These are phyloP conservation scores for Colletotrichum lentis DNA, from an alignment of 2,329 filamentous ascomycete genomes.

Conservation along the genomic window DNA sequence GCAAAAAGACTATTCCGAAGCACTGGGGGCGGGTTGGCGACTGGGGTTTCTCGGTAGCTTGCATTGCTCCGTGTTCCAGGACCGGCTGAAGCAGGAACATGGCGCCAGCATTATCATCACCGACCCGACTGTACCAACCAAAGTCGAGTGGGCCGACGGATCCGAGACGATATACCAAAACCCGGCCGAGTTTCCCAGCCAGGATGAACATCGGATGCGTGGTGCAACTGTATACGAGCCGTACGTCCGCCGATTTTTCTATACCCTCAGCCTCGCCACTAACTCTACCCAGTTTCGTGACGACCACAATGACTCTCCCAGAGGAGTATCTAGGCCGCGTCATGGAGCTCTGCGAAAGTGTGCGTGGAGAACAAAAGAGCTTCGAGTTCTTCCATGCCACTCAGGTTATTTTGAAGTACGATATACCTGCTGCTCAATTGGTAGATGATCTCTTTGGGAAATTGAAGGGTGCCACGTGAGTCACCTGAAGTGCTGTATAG, in stretches of 20 bases:
- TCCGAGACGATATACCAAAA: constrained; percentile 82
- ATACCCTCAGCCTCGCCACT: not conserved
- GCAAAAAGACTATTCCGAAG: constrained; percentile 93
- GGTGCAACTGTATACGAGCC: constrained; percentile 60
- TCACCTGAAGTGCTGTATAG: constrained; percentile 8
- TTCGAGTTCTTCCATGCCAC: constrained; percentile 90
- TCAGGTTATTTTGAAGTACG: constrained; percentile 94
- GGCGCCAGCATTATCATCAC: constrained; percentile 96
- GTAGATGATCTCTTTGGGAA: constrained; percentile 98
- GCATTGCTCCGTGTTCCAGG: constrained; percentile 99
- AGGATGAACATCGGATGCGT: constrained; percentile 57
- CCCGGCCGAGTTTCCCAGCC: constrained; percentile 85
- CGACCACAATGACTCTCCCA: constrained; percentile 86
- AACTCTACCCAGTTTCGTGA: constrained; percentile 64
- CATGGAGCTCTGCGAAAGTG: constrained; percentile 92
- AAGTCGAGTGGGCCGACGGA: constrained; percentile 81
- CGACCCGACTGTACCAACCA: constrained; percentile 92
- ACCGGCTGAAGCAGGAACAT: constrained; percentile 91
- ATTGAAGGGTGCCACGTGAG: constrained; percentile 81
- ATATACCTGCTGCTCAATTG: constrained; percentile 84
- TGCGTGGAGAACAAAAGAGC: constrained; percentile 85
- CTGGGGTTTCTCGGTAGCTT: constrained; percentile 95
- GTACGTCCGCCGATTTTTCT: constrained; percentile 45
- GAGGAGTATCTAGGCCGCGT: constrained; percentile 94
- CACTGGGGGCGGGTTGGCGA: constrained; percentile 91